These are phyloP conservation scores for Cantharellus cinnabarinus DNA, from an alignment of 768 basidiomycete genomes.

Conservation along the genomic window DNA sequence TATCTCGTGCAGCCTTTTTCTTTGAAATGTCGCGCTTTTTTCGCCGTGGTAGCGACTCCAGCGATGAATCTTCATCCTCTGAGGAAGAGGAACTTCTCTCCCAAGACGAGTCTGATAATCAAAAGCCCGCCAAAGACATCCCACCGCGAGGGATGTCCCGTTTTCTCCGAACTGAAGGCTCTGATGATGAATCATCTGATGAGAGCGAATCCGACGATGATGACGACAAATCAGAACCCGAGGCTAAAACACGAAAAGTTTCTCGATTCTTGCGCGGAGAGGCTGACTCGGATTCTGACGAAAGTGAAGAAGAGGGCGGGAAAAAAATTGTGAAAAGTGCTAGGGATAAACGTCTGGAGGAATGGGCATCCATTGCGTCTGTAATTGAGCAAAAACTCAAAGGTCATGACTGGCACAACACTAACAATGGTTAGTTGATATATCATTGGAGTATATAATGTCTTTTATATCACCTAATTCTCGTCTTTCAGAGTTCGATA, in stretches of 20 bases:
- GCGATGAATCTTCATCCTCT: slow-evolving; percentile 29
- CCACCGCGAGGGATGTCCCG: slow-evolving; percentile 38
- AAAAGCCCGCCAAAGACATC: not conserved
- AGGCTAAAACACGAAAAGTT: slow-evolving; percentile 22
- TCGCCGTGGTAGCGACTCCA: slow-evolving; percentile 61
- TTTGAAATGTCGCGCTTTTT: slow-evolving; percentile 68
- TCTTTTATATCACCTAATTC: not conserved
- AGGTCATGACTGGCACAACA: slow-evolving; percentile 92
- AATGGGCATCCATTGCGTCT: slow-evolving; percentile 86
- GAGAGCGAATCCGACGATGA: slow-evolving; percentile 34
- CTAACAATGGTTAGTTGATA: slow-evolving; percentile 50
- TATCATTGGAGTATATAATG: not conserved
- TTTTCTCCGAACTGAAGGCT: slow-evolving; percentile 43
- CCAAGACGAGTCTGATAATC: slow-evolving; percentile 44
- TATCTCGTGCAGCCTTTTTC: not conserved
- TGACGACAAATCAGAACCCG: slow-evolving; percentile 28
- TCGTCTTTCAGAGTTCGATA: slow-evolving; percentile 70
- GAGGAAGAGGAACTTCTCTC: slow-evolving; percentile 47
- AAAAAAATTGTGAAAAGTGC: slow-evolving; percentile 69
- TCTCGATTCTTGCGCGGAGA: slow-evolving; percentile 25
- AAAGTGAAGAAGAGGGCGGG: slow-evolving; percentile 43
- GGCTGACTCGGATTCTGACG: slow-evolving; percentile 29
- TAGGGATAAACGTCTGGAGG: slow-evolving; percentile 76
- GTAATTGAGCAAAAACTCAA: slow-evolving; percentile 85
- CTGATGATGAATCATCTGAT: slow-evolving; percentile 26